Evolutionary conservation across 1,139 yeast genomes (phyloP), one percentile per base, ranked within the genome.

Genomic region (Candida sp.): DNA sequence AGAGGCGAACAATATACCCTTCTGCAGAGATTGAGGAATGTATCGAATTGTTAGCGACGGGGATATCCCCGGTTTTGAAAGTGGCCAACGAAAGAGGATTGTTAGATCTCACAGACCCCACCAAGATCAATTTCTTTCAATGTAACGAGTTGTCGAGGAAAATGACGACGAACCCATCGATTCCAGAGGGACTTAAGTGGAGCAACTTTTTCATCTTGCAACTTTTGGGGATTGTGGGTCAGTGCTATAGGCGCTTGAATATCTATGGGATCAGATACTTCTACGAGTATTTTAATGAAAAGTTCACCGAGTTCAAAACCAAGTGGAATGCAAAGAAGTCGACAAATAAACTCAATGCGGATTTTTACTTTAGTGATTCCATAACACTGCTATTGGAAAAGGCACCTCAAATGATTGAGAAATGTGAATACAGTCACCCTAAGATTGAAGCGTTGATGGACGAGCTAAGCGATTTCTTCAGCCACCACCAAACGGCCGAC

Each of bases 191-290:
- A 7, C 60, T 84, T 17, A 88, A 88, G 63, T 88, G 94, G 93
- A 78, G 85, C 26, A 81, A 85, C 55, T 86, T 73, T 59, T 85
- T 80, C 57, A 74, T 83, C 26, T 63, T 88, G 22, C 89, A 85
- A 54, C 63, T 89, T 3, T 69, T 94, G 48, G 85, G 85, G 3
- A 82, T 85, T 42, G 86, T 88, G n/a, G 97, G 97, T 0, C 91
- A 87, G 60, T 83, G 86, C 68, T 69, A 84, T 42, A 74, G 85
- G 59, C 67, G 92, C 51, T 72, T 96, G 44, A 86, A 86, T 58
- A 84, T 88, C 17, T 96, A 94, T 67, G 99, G 99, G 0, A 75
- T 93, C 12, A 70, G 81, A 42, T 87, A 96, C 0, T 94, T 94
- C 64, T 87, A 83, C 66, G 74, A 78, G 8, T 88, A 85, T 63